phyloP scores from a whole-genome alignment of 768 basidiomycete species.

The Pleurotus giganteus region DNA sequence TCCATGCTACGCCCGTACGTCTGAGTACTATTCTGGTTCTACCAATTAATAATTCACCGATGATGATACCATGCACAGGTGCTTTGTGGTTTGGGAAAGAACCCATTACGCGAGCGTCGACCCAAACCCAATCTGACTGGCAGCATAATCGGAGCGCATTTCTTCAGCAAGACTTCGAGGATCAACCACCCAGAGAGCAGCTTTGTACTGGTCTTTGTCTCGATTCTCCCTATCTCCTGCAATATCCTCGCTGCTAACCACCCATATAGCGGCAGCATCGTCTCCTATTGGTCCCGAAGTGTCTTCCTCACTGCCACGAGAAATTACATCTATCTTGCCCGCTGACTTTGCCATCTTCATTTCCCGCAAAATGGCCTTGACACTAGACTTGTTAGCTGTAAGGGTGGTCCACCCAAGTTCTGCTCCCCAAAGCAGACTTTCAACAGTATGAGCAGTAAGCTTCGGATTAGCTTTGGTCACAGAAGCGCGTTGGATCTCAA shows the following conservation, averaged over 20 bases:
- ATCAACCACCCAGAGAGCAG: slow-evolving; percentile 73
- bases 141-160: slow-evolving; percentile 20
- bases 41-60: too few relatives aligned
- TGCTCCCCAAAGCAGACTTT: slow-evolving; percentile 70
- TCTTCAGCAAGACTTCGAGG: slow-evolving; percentile 77
- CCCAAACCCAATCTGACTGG: neutral
- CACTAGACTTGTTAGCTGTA: slow-evolving; percentile 80
- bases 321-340: slow-evolving; percentile 27
- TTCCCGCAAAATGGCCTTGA: slow-evolving; percentile 71
- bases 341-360: slow-evolving; percentile 42
- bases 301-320: neutral
- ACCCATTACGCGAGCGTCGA: too few relatives aligned
- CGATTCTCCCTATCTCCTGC: slow-evolving; percentile 6
- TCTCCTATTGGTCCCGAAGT: slow-evolving; percentile 14
- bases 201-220: slow-evolving; percentile 16
- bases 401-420: slow-evolving; percentile 78
- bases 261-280: slow-evolving; percentile 21
- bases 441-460: slow-evolving; percentile 75
- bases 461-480: slow-evolving; percentile 55
- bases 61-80: too few relatives aligned
- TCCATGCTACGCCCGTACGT: too few relatives aligned
- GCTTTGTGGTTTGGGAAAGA: too few relatives aligned
- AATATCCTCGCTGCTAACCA: slow-evolving; percentile 18
- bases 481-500: slow-evolving; percentile 45
- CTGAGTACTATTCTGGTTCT: too few relatives aligned